Conservation (phyloP, 805 yeast genomes). For the Saturnispora bothae region DNA sequence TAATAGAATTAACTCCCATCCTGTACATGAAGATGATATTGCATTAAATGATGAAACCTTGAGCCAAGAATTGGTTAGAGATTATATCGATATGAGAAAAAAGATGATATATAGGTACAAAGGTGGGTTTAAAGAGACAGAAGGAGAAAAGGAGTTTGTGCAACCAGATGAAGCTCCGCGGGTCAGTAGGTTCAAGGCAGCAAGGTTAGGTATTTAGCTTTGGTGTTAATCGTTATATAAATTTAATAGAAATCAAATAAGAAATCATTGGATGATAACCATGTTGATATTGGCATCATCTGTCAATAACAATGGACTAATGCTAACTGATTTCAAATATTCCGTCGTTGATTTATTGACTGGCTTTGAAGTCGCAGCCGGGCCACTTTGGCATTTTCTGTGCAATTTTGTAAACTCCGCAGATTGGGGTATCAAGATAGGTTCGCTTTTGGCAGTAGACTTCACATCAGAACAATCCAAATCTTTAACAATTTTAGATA, state of each 20-base stretch:
- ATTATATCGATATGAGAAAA: conserved; percentile 48
- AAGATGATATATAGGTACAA: conserved; percentile 34
- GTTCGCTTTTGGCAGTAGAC: neutral
- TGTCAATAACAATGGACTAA: conserved; percentile 22
- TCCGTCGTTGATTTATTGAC: conserved; percentile 16
- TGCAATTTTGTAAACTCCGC: conserved; percentile 17
- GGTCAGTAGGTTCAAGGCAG: conserved; percentile 61
- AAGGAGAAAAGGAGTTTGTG: conserved; percentile 47
- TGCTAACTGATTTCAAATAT: conserved; percentile 17
- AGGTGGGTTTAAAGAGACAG: conserved; percentile 38
- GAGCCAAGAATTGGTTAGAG: conserved; percentile 38
- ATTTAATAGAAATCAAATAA: no score
- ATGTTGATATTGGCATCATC: conserved; percentile 13
- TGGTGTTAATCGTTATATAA: conserved; percentile 15
- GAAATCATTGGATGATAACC: no score
- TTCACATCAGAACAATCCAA: neutral
- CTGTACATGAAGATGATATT: conserved; percentile 23
- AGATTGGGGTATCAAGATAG: conserved; percentile 16
- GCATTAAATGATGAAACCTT: conserved; percentile 27
- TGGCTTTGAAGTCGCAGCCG: neutral
- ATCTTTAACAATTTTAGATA: neutral
- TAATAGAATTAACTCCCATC: conserved; percentile 14
- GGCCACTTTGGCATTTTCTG: conserved; percentile 8
- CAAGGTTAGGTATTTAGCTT: conserved; percentile 24
- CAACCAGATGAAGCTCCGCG: conserved; percentile 50